phyloP scores from a whole-genome alignment of 805 yeast genomes.

The Metschnikowia koreensis region DNA sequence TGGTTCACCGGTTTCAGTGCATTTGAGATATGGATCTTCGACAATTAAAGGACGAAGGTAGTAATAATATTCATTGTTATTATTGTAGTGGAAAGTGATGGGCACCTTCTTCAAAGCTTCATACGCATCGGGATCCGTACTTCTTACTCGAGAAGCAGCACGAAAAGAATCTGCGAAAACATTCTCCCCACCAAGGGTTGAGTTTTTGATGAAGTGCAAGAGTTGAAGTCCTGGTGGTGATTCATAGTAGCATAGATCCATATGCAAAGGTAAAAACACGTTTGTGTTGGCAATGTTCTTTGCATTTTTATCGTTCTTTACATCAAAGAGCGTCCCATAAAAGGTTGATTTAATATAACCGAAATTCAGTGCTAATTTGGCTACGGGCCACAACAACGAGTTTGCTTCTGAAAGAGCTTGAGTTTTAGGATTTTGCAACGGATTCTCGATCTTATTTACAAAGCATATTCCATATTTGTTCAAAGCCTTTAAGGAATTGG shows the following conservation, averaged over 20 bases:
- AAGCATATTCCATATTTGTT: conserved; percentile 58
- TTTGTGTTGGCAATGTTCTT: conserved; percentile 70
- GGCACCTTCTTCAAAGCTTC: conserved; percentile 62
- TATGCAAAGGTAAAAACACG: conserved; percentile 65
- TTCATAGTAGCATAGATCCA: conserved; percentile 75
- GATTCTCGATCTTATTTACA: conserved; percentile 51
- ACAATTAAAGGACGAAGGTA: conserved; percentile 62
- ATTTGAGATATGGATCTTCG: conserved; percentile 34
- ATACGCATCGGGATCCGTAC: conserved; percentile 60
- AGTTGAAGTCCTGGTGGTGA: conserved; percentile 80
- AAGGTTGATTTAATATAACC: conserved; percentile 72
- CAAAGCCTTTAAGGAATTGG: conserved; percentile 42
- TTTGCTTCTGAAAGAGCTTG: conserved; percentile 38
- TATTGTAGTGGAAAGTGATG: conserved; percentile 64
- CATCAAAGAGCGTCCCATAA: conserved; percentile 72
- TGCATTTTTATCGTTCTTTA: conserved; percentile 48
- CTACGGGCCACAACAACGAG: conserved; percentile 41
- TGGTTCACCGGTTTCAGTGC: conserved; percentile 30
- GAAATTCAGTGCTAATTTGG: conserved; percentile 45
- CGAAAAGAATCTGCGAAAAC: conserved; percentile 67
- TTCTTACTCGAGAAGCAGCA: conserved; percentile 57
- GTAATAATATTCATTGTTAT: conserved; percentile 59
- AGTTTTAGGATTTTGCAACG: conserved; percentile 26
- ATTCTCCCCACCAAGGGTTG: conserved; percentile 64
- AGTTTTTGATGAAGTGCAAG: conserved; percentile 56